Conservation (phyloP, 768 basidiomycete genomes). For the Amanita rimosa region DNA sequence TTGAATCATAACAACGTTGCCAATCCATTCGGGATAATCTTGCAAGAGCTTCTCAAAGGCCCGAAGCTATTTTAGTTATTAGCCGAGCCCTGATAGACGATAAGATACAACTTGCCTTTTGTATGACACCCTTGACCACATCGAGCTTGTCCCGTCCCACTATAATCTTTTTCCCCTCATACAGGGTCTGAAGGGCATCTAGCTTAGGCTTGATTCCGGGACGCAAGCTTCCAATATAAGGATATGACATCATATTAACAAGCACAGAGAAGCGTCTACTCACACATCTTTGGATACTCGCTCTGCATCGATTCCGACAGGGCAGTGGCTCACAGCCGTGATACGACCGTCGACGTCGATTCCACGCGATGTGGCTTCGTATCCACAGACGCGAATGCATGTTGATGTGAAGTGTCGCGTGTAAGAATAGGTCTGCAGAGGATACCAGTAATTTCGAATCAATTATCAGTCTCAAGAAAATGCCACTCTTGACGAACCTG, state of each 20-base stretch:
- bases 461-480: neutral
- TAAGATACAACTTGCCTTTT: conserved; percentile 51
- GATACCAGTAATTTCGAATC: neutral
- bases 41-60: conserved; percentile 92
- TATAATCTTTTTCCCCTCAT: conserved; percentile 97
- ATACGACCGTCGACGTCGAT: conserved; percentile 87
- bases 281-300: conserved; percentile 75
- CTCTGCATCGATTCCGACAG: conserved; percentile 92
- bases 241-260: neutral
- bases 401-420: conserved; percentile 91
- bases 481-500: conserved; percentile 32
- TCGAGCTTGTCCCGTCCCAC: conserved; percentile 96
- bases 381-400: conserved; percentile 93
- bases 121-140: conserved; percentile 95
- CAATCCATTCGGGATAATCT: conserved; percentile 93
- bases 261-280: conserved; percentile 14
- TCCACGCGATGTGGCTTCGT: conserved; percentile 60
- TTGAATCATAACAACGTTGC: conserved; percentile 80
- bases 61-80: conserved; percentile 44
- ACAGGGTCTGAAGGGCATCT: conserved; percentile 70
- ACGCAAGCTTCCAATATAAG: conserved; percentile 31
- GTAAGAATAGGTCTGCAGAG: conserved; percentile 74
- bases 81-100: neutral
- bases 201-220: conserved; percentile 88
- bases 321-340: conserved; percentile 77